Percentiles rank a stretch among this genome's conserved stretches.
Evolutionary conservation across 805 yeast genomes (phyloP).

Genomic region (Metschnikowia lunata): DNA sequence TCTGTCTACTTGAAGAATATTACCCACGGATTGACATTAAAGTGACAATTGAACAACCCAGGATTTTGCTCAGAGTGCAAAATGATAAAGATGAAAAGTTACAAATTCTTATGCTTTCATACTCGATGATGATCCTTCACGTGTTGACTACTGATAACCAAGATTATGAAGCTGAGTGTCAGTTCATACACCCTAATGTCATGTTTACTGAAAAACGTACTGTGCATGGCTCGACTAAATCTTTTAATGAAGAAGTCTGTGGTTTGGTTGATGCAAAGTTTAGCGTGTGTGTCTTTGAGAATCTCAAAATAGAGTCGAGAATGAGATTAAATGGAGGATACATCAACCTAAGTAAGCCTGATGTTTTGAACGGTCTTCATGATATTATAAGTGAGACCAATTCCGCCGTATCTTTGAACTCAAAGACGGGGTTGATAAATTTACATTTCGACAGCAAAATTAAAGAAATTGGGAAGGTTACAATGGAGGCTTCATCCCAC

Average conservation of each 20-base stretch:
- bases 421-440: constrained; percentile 29
- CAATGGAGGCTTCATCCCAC: no score
- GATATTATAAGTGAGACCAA: constrained; percentile 26
- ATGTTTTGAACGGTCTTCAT: constrained; percentile 29
- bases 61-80: constrained; percentile 21
- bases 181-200: constrained; percentile 30
- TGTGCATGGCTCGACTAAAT: neutral
- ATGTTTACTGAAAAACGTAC: constrained; percentile 25
- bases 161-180: constrained; percentile 33
- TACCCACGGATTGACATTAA: constrained; percentile 15
- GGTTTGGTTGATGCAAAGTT: constrained; percentile 18
- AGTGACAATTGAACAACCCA: constrained; percentile 16
- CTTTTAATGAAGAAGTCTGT: constrained; percentile 21
- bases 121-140: constrained; percentile 33
- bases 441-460: constrained; percentile 22
- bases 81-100: constrained; percentile 16
- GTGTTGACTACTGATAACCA: constrained; percentile 27
- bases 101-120: constrained; percentile 30
- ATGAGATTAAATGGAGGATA: constrained; percentile 20
- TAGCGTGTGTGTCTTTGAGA: constrained; percentile 23
- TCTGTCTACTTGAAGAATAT: constrained; percentile 1
- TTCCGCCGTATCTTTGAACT: constrained; percentile 20
- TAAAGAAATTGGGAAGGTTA: neutral
- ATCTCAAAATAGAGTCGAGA: constrained; percentile 23
- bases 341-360: constrained; percentile 27